Percentiles rank a stretch among this genome's conserved stretches.
Evolutionary conservation across 805 yeast species (phyloP).

Genomic region (Zygosaccharomyces bailii): DNA sequence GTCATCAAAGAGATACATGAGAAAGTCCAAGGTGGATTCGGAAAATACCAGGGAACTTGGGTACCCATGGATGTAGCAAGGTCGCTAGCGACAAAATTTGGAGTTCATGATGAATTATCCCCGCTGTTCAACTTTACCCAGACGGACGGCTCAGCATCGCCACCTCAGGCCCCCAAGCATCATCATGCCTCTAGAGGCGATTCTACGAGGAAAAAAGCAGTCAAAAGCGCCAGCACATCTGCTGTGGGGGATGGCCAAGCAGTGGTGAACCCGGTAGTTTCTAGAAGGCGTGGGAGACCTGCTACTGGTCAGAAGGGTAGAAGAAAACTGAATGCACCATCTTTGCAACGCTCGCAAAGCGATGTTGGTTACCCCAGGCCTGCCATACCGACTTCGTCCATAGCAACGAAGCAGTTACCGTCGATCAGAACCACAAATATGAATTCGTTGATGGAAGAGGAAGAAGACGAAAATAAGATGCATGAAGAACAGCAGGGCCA

Average conservation of each 20-base stretch:
- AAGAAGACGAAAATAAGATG: conserved; percentile 8
- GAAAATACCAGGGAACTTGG: conserved; percentile 97
- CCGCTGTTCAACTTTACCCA: conserved; percentile 64
- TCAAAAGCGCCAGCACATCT: conserved; percentile 26
- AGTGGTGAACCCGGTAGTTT: conserved; percentile 17
- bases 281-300: conserved; percentile 37
- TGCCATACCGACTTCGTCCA: conserved; percentile 25
- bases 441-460: conserved; percentile 11
- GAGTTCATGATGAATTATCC: conserved; percentile 56
- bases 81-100: conserved; percentile 61
- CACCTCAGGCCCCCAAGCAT: conserved; percentile 63
- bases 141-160: conserved; percentile 47
- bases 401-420: conserved; percentile 26
- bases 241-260: conserved; percentile 15
- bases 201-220: conserved; percentile 30
- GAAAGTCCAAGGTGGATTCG: conserved; percentile 96
- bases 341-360: conserved; percentile 32
- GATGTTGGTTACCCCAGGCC: conserved; percentile 31
- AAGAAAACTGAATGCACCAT: conserved; percentile 19
- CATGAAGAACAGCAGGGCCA: conserved; percentile 17
- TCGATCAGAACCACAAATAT: conserved; percentile 17
- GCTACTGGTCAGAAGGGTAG: conserved; percentile 19
- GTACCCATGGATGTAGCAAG: conserved; percentile 78
- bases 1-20: conserved; percentile 90
- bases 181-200: conserved; percentile 57